Evolutionary conservation across 139 green algal genomes (phyloP).

Genomic region (Chlorella sp.): DNA sequence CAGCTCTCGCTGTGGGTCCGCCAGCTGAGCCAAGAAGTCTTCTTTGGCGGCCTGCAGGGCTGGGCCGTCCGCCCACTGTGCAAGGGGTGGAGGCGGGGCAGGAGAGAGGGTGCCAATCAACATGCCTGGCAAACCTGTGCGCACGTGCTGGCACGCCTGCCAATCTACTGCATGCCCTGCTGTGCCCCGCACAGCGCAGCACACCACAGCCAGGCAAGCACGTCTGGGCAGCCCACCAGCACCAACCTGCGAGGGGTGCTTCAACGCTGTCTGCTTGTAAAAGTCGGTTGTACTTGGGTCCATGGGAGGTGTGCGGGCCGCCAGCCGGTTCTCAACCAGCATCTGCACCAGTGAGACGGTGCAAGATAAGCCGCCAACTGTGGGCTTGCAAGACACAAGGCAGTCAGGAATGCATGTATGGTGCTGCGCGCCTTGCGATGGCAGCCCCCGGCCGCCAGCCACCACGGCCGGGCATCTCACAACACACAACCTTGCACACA

Average conservation of each 20-base stretch:
- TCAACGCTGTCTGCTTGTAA: constrained; percentile 32
- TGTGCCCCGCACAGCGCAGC: too few species aligned
- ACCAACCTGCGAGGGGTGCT: not conserved
- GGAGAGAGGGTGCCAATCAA: too few species aligned
- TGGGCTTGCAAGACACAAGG: not conserved
- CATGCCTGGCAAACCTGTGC: too few species aligned
- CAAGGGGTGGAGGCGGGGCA: too few species aligned
- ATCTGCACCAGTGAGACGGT: constrained; percentile 11
- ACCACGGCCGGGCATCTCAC: not conserved
- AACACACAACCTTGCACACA: not conserved
- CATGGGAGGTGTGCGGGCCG: not conserved
- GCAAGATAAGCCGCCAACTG: not conserved
- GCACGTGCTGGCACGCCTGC: not conserved
- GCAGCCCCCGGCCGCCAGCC: too few species aligned
- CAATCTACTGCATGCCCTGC: not conserved
- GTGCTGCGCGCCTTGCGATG: too few species aligned
- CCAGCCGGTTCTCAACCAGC: constrained; percentile 31
- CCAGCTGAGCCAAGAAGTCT: constrained; percentile 15
- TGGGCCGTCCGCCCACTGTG: constrained; percentile 23
- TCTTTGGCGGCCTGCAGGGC: not conserved
- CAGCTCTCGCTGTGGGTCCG: constrained; percentile 7
- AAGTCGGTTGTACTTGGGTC: constrained; percentile 15
- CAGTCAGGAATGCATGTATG: not conserved
- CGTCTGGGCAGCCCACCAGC: too few species aligned
- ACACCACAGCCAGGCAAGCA: too few species aligned